phyloP scores from a whole-genome alignment of 495 filamentous ascomycete species.

The Penicillium manginii region DNA sequence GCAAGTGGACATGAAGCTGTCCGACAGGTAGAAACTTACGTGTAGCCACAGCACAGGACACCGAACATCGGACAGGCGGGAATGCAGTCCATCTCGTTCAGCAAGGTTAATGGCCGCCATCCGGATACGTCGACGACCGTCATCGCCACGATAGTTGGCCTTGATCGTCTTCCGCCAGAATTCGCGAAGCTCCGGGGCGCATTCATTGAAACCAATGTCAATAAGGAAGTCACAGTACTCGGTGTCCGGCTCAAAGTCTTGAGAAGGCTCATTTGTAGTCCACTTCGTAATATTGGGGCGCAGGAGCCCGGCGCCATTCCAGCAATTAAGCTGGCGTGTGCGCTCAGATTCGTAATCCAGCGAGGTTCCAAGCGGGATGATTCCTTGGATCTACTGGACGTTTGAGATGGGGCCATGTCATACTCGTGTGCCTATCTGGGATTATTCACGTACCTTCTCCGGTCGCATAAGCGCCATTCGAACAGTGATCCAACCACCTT shows the following conservation, averaged over 20 bases:
- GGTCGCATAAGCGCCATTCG: constrained; percentile 64
- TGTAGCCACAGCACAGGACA: constrained; percentile 69
- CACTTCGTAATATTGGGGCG: constrained; percentile 48
- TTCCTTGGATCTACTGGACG: constrained; percentile 52
- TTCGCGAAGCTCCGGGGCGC: constrained; percentile 37
- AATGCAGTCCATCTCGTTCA: constrained; percentile 60
- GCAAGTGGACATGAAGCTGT: background rate
- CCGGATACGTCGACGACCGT: constrained; percentile 55
- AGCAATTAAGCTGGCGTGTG: constrained; percentile 56
- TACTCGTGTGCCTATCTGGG: constrained; percentile 1
- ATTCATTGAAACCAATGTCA: constrained; percentile 56
- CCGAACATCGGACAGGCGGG: constrained; percentile 55
- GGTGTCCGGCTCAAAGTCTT: constrained; percentile 57
- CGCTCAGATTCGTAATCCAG: constrained; percentile 63
- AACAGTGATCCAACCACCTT: constrained; percentile 64
- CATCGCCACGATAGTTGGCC: constrained; percentile 59
- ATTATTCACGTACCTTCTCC: constrained; percentile 45
- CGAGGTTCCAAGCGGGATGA: constrained; percentile 66
- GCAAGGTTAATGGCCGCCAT: constrained; percentile 62
- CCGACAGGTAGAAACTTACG: constrained; percentile 35
- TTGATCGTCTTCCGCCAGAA: constrained; percentile 60
- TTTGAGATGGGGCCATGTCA: background rate
- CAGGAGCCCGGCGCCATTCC: constrained; percentile 55
- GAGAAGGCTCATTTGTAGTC: constrained; percentile 44
- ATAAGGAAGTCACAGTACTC: constrained; percentile 58